Conservation (phyloP, 2,329 filamentous ascomycete genomes). For the Knufia petricola region DNA sequence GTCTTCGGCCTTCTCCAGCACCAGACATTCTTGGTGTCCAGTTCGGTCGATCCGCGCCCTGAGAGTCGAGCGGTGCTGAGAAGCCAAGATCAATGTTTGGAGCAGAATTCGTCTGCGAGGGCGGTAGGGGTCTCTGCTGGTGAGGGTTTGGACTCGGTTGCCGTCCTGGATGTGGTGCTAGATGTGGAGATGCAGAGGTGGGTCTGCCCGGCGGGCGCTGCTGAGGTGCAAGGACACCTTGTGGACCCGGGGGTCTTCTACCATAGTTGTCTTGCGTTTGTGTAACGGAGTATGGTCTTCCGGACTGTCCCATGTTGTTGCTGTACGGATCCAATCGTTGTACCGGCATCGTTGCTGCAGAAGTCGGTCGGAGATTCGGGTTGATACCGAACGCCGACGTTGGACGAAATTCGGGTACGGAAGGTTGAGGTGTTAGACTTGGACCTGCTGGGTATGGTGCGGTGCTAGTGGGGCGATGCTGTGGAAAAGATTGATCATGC, state of each 20-base stretch:
- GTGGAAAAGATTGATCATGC: conserved; percentile 24
- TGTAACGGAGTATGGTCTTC: conserved; percentile 17
- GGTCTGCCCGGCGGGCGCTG: conserved; percentile 24
- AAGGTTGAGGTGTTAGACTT: conserved; percentile 22
- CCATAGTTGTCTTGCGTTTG: conserved; percentile 2
- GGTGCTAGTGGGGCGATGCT: conserved; percentile 17
- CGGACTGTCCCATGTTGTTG: conserved; percentile 3
- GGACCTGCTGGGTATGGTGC: conserved; percentile 36
- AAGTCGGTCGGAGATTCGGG: conserved; percentile 37
- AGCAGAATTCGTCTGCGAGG: conserved; percentile 10
- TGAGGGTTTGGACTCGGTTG: conserved; percentile 2
- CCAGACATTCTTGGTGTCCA: conserved; percentile 33
- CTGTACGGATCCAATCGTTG: conserved; percentile 19
- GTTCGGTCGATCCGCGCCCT: conserved; percentile 30
- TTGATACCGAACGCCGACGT: conserved; percentile 41
- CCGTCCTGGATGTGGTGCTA: conserved; percentile 8
- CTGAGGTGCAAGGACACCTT: conserved; percentile 22
- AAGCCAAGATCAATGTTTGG: conserved; percentile 39
- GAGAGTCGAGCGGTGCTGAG: conserved; percentile 36
- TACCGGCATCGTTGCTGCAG: conserved; percentile 21
- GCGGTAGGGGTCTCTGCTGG: conserved; percentile 23
- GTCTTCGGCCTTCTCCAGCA: conserved; percentile 13
- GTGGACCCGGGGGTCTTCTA: conserved; percentile 25
- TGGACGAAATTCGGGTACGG: conserved; percentile 32
- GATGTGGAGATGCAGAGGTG: conserved; percentile 18